phyloP scores from a whole-genome alignment of 768 basidiomycete species.

The Asterophora parasitica region DNA sequence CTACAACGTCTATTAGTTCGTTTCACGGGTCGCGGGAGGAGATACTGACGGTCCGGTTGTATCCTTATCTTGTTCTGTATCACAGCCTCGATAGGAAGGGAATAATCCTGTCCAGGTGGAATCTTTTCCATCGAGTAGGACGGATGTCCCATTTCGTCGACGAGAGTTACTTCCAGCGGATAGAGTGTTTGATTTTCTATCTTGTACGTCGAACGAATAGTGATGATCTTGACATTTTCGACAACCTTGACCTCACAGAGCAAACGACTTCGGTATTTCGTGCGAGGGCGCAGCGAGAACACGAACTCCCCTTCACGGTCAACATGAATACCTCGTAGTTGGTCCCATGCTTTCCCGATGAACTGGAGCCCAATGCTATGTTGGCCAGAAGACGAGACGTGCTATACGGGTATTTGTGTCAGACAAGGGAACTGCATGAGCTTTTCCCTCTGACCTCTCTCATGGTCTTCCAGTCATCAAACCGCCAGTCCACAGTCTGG shows the following conservation, averaged over 20 bases:
- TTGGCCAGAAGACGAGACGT: constrained; percentile 64
- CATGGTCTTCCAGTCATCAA: constrained; percentile 92
- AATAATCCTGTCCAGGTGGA: constrained; percentile 83
- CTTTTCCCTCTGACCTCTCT: constrained; percentile 64
- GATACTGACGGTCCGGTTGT: constrained; percentile 83
- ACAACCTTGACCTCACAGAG: constrained; percentile 87
- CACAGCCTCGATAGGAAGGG: constrained; percentile 88
- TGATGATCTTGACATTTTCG: constrained; percentile 92
- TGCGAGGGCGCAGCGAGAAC: constrained; percentile 79
- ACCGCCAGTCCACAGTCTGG: constrained; percentile 87
- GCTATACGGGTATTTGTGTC: constrained; percentile 30
- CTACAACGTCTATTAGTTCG: constrained; percentile 33
- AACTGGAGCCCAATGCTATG: constrained; percentile 86
- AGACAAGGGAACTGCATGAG: background rate
- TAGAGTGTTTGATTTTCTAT: constrained; percentile 89
- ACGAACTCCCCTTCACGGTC: constrained; percentile 91
- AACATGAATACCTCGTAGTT: constrained; percentile 81
- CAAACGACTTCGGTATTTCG: constrained; percentile 71
- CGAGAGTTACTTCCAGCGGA: constrained; percentile 85
- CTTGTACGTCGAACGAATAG: constrained; percentile 87
- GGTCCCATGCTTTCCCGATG: constrained; percentile 84
- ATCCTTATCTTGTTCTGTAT: constrained; percentile 76
- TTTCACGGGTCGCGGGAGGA: background rate
- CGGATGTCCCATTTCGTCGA: constrained; percentile 82
- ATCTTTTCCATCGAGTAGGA: constrained; percentile 81